Conservation (phyloP, 805 yeast species). For the Myxozyma vanderwaltii region DNA sequence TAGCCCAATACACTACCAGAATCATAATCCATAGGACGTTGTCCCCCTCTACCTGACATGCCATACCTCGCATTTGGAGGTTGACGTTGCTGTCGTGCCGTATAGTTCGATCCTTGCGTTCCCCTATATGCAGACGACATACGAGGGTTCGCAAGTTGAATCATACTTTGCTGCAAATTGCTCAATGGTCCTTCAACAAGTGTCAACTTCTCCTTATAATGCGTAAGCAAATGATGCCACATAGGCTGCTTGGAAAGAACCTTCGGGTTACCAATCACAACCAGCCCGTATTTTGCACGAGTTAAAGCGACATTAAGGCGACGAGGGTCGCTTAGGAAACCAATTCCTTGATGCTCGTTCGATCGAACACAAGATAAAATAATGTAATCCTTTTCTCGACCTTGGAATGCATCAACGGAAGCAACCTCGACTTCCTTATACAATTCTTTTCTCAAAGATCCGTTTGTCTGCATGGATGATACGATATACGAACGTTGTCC, state of each 20-base stretch:
- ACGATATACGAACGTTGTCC: conserved; percentile 85
- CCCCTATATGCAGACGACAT: conserved; percentile 19
- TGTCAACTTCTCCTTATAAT: conserved; percentile 81
- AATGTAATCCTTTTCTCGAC: conserved; percentile 82
- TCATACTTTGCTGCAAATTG: conserved; percentile 70
- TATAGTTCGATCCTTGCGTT: neutral
- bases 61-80: neutral
- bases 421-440: conserved; percentile 82
- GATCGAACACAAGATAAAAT: conserved; percentile 81
- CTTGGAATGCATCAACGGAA: conserved; percentile 95
- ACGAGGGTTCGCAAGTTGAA: conserved; percentile 45
- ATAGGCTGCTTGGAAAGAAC: conserved; percentile 67
- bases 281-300: conserved; percentile 79
- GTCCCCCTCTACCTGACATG: neutral
- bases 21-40: conserved; percentile 40
- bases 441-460: conserved; percentile 63
- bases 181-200: conserved; percentile 88
- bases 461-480: conserved; percentile 74
- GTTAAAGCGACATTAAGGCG: conserved; percentile 88
- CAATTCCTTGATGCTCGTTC: conserved; percentile 71
- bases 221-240: conserved; percentile 78
- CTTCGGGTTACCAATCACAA: conserved; percentile 81
- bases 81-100: conserved; percentile 11
- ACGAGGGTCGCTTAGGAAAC: conserved; percentile 81
- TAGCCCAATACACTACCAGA: conserved; percentile 47